Evolutionary conservation across 2,329 filamentous ascomycete genomes (phyloP), one percentile per base, ranked within the genome.

Genomic region (Didymella glomerata): DNA sequence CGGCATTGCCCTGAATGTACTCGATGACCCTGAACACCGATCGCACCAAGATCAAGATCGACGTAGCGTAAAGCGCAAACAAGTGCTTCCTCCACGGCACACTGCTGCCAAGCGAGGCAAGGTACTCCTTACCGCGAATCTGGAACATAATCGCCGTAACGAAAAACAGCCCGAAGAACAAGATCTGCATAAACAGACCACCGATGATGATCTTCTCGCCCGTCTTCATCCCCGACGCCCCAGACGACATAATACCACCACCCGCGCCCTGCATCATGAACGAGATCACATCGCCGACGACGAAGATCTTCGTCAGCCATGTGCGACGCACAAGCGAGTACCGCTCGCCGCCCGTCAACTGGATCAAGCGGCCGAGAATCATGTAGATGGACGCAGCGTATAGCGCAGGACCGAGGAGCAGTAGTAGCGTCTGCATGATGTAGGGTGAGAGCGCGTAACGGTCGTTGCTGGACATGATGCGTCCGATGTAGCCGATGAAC

Each of bases 361-460:
- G 62, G 34, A 82, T 80, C 34, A 83, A 71, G 1, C 81, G 79
- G 3, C 78, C 80, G 2, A 83, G 74, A n/a, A 76, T 71, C 76
- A 83, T 84, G 66, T 84, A 83, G 38, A 83, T 78, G 1, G 76
- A 76, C 6, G 81, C 81, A 18, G 82, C 81, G 66, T 80, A 81
- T 4, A 83, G 74, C 1, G 79, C 76, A 2, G 81, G 81, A 1
- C 76, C 79, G 40, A 83, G 69, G 16, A 83, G 77, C 46, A 82
- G 65, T 24, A 82, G 72, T 22, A 82, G 57, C 18, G 71, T 74
- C 60, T 82, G 77, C 56, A 83, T 70, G 49, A 81, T 77, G 67
- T 78, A 83, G 0, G 77, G 76, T 0, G 65, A 66, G 2, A 77
- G 61, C 1, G 77, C 57, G 54, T 57, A 64, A 25, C 57, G 30